Base-by-base conservation (phyloP, 1,284 basidiomycete species). In the Rhizoctonia solani region DNA sequence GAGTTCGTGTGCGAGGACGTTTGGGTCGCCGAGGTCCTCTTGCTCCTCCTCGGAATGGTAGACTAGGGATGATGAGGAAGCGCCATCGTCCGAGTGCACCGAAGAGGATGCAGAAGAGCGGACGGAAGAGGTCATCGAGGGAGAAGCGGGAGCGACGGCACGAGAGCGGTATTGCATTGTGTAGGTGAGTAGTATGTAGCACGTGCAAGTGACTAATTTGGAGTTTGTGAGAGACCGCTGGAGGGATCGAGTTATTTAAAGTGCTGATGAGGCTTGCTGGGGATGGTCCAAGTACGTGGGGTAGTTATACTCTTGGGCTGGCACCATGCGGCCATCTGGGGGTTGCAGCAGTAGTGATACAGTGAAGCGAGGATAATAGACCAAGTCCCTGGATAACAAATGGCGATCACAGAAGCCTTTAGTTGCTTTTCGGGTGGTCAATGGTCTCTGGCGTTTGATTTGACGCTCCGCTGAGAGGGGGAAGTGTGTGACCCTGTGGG, bases 151-250 rank as follows among this genome's bases (percentile, higher is more conserved):
- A 23, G 47, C 58, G 46, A 29, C 47, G 58, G 58, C 47, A 34
- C 58, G 58, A 46, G 58, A 63, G 30, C 58, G 58, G 58, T 50
- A 63, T 46, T 63, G 58, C 58, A 63, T 63, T n/a, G n/a, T 63
- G 58, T 63, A 25, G 25, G 4, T 50, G 47, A 21, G 34, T 8
- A 16, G 52, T 42, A 47, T 63, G 58, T 34, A 47, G 27, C 37
- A n/a, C 14, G 23, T 19, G 25, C 16, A 44, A 39, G 16, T 8
- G 16, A 8, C 8, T 39, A 39, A 39, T 16, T 8, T 41, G 8
- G 13, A 50, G 23, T 37, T 50, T 46, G 52, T 50, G 56, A 30
- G 23, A 32, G 47, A 27, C 11, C 23, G 14, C 9, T 32, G 2
- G 47, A 11, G 55, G 29, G 21, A 46, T 16, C 37, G 16, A 59